These are phyloP conservation scores for Aspergillus sergii DNA, from an alignment of 2,329 filamentous ascomycete species.

Conservation along the genomic window DNA sequence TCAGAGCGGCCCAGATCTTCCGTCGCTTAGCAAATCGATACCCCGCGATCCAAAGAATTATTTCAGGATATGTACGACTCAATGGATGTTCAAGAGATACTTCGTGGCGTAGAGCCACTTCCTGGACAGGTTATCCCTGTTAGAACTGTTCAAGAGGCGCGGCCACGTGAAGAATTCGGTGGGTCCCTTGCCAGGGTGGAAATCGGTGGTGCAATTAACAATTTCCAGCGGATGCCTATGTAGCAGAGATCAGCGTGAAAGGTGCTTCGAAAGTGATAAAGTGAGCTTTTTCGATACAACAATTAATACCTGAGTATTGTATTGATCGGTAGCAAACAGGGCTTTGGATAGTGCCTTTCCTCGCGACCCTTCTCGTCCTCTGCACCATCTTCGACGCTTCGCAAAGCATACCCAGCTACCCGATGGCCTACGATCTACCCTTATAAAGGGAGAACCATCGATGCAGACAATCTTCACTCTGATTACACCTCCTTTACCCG, in stretches of 20 bases:
- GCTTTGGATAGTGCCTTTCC: constrained; percentile 42
- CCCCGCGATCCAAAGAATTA: background rate
- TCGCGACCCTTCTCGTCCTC: constrained; percentile 33
- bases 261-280: constrained; percentile 47
- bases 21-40: background rate
- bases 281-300: constrained; percentile 28
- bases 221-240: constrained; percentile 44
- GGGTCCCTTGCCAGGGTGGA: constrained; percentile 10
- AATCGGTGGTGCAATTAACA: constrained; percentile 8
- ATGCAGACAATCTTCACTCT: constrained; percentile 44
- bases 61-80: background rate
- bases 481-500: constrained; percentile 44
- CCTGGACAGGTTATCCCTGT: constrained; percentile 41
- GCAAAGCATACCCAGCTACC: constrained; percentile 40
- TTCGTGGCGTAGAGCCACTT: constrained; percentile 34
- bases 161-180: constrained; percentile 46
- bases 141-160: constrained; percentile 48
- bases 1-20: background rate
- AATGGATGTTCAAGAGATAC: constrained; percentile 27
- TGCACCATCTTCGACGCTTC: constrained; percentile 46
- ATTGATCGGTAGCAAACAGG: constrained; percentile 24
- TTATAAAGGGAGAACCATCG: constrained; percentile 23
- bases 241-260: constrained; percentile 48
- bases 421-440: constrained; percentile 25
- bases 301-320: background rate